These are phyloP conservation scores for Capsicum chinense DNA, from an alignment of 257 asterid genomes.

Conservation along the genomic window DNA sequence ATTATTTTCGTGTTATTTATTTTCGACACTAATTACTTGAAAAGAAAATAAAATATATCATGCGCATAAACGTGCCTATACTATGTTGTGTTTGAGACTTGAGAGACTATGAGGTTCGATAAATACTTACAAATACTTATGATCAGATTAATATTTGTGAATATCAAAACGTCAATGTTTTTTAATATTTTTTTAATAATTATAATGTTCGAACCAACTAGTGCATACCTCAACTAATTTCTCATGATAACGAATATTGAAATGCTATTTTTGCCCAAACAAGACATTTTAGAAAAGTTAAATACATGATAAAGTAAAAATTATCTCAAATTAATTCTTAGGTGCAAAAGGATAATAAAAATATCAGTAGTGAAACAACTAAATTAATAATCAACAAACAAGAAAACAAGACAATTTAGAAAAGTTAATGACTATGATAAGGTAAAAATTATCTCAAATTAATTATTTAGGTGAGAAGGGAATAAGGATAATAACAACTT, in stretches of 20 bases:
- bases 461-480: neutral
- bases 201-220: fast-evolving
- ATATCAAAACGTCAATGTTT: neutral
- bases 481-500: neutral
- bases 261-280: neutral
- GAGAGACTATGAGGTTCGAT: neutral
- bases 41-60: neutral
- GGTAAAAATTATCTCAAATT: neutral
- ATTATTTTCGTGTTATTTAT: neutral
- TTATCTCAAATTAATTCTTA: neutral
- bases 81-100: neutral
- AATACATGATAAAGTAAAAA: too few species aligned
- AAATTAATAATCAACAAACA: neutral
- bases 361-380: neutral
- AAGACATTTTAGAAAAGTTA: too few species aligned
- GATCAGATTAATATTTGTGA: neutral
- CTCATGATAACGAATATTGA: too few species aligned
- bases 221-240: too few species aligned
- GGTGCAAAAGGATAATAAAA: neutral
- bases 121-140: neutral
- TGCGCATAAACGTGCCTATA: neutral
- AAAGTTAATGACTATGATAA: too few species aligned
- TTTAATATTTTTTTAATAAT: too few species aligned
- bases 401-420: too few species aligned
- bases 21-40: neutral